Conservation (phyloP, 148 eudicot genomes). For the Amaranthus cruentus region DNA sequence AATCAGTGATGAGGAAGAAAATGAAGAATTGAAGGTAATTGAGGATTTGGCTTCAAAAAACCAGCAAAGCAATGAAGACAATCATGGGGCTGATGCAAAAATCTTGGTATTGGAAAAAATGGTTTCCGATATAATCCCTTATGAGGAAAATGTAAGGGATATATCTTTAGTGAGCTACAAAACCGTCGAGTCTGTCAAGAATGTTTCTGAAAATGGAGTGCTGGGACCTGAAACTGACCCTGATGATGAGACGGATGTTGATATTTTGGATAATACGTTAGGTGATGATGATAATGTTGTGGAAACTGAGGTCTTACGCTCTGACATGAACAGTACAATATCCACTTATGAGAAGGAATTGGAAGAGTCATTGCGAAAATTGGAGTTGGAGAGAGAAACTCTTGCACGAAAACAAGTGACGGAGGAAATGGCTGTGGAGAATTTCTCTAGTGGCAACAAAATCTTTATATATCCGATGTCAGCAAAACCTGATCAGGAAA, state of each 20-base stretch:
- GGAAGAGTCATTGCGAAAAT: conserved; percentile 23
- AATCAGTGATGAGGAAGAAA: too few relatives aligned
- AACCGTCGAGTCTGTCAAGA: conserved; percentile 15
- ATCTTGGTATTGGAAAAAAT: conserved; percentile 7
- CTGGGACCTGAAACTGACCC: not conserved
- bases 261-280: not conserved
- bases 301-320: conserved; percentile 23
- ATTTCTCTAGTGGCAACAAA: conserved; percentile 50
- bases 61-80: conserved; percentile 16
- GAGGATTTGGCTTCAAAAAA: conserved; percentile 1
- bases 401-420: conserved; percentile 42
- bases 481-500: conserved; percentile 58
- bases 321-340: not conserved
- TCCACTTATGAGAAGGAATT: conserved; percentile 41
- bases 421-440: conserved; percentile 61
- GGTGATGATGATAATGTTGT: conserved; percentile 4
- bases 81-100: conserved; percentile 6
- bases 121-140: conserved; percentile 7
- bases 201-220: conserved; percentile 4
- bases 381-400: conserved; percentile 70
- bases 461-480: conserved; percentile 64
- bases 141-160: conserved; percentile 9
- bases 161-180: conserved; percentile 1
- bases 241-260: too few relatives aligned
- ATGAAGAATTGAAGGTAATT: too few relatives aligned